Percentiles rank a stretch among this genome's conserved stretches.
Conservation (phyloP, 2,329 filamentous ascomycete species). For the Trichoderma endophyticum region DNA sequence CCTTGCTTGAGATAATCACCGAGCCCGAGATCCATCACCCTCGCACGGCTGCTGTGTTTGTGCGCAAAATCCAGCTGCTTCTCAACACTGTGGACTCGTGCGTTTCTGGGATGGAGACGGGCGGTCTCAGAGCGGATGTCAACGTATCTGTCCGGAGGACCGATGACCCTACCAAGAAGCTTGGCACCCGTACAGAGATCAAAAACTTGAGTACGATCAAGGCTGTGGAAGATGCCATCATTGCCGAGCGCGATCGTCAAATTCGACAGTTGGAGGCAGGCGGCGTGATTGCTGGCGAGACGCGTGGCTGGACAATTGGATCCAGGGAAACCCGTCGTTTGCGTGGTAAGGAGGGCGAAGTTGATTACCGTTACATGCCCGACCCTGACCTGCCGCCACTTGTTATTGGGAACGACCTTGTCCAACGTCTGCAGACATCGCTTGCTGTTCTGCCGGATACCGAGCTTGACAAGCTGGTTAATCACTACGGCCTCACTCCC, state of each 20-base stretch:
- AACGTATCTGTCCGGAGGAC: constrained; percentile 81
- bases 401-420: constrained; percentile 66
- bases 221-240: constrained; percentile 89
- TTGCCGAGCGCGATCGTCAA: constrained; percentile 85
- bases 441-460: constrained; percentile 72
- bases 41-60: constrained; percentile 80
- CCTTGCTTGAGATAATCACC: constrained; percentile 93
- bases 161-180: constrained; percentile 39
- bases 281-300: constrained; percentile 76
- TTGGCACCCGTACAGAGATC: constrained; percentile 92
- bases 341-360: constrained; percentile 91
- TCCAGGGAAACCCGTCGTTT: constrained; percentile 76
- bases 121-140: constrained; percentile 87
- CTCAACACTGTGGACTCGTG: constrained; percentile 80
- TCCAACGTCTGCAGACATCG: constrained; percentile 58
- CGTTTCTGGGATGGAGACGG: constrained; percentile 87
- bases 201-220: constrained; percentile 96
- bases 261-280: constrained; percentile 76
- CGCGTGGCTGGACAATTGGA: constrained; percentile 86
- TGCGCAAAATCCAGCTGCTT: constrained; percentile 81
- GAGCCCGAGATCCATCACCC: constrained; percentile 84
- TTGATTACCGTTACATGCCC: constrained; percentile 98
- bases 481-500: constrained; percentile 63
- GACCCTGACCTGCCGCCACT: constrained; percentile 87
- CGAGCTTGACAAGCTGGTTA: constrained; percentile 60